These are phyloP conservation scores for Tephrocybe rancida DNA, from an alignment of 768 basidiomycete species.

Conservation along the genomic window DNA sequence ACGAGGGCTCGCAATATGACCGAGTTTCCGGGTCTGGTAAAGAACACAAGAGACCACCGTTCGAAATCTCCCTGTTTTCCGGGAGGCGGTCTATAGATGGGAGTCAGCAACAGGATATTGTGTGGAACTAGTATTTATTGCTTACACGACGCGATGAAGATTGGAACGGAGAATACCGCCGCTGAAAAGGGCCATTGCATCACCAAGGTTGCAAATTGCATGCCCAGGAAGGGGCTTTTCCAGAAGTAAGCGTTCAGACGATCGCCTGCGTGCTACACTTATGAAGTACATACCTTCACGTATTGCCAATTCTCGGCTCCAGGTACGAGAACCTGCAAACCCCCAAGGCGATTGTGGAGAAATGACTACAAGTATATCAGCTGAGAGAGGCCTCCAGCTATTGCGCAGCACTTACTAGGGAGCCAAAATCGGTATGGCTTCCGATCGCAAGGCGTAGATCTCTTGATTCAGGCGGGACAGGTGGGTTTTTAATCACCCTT, in stretches of 20 bases:
- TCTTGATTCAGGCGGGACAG: constrained; percentile 33
- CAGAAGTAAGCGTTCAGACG: not conserved
- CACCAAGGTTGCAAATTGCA: constrained; percentile 56
- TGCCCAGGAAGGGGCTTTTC: constrained; percentile 50
- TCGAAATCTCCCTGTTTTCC: constrained; percentile 52
- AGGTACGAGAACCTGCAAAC: constrained; percentile 67
- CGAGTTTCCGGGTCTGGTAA: constrained; percentile 62
- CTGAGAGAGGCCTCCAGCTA: constrained; percentile 33
- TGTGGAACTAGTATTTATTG: not conserved
- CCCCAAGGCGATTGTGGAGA: constrained; percentile 70
- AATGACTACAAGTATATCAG: constrained; percentile 51
- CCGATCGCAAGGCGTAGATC: constrained; percentile 38
- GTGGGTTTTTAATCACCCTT: constrained; percentile 53
- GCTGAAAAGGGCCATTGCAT: constrained; percentile 17
- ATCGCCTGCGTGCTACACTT: too few relatives aligned
- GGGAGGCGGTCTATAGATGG: constrained; percentile 52
- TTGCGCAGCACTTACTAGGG: constrained; percentile 43
- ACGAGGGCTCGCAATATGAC: constrained; percentile 51
- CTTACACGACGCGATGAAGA: constrained; percentile 21
- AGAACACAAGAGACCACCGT: constrained; percentile 72
- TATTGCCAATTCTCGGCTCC: constrained; percentile 68
- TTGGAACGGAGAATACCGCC: constrained; percentile 24
- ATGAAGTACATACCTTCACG: too few relatives aligned
- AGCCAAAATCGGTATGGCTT: constrained; percentile 74
- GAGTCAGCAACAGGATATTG: not conserved